Conservation (phyloP, 1,139 yeast genomes). For the Suhomyces ambrosiae region DNA sequence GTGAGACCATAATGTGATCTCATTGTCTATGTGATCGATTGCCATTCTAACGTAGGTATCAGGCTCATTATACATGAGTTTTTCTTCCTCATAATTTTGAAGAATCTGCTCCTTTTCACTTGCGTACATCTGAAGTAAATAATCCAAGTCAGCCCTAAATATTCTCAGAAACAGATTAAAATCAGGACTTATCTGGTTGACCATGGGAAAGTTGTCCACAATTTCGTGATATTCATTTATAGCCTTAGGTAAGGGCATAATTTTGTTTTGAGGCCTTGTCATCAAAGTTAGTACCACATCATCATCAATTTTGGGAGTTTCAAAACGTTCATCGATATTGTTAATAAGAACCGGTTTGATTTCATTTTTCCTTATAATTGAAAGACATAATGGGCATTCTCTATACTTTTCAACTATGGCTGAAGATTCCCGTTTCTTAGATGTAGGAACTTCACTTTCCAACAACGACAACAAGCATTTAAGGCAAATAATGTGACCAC, state of each 20-base stretch:
- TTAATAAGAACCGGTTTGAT: constrained; percentile 71
- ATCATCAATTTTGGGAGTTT: constrained; percentile 61
- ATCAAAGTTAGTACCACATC: constrained; percentile 68
- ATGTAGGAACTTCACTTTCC: constrained; percentile 54
- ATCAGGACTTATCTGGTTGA: constrained; percentile 26
- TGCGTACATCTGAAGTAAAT: constrained; percentile 54
- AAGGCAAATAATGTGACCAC: constrained; percentile 91
- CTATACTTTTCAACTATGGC: constrained; percentile 55
- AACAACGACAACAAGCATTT: constrained; percentile 77
- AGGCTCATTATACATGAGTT: constrained; percentile 58
- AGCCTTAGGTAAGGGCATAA: constrained; percentile 63
- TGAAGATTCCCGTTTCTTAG: constrained; percentile 37
- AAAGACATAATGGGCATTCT: constrained; percentile 87
- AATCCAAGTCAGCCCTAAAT: constrained; percentile 61
- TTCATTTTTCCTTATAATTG: constrained; percentile 58
- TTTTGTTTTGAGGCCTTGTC: constrained; percentile 63
- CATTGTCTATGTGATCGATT: constrained; percentile 51
- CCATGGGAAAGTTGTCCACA: constrained; percentile 36
- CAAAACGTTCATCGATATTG: constrained; percentile 56
- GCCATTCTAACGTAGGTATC: constrained; percentile 63
- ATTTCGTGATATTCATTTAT: constrained; percentile 30
- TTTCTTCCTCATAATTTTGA: constrained; percentile 56
- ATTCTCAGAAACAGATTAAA: constrained; percentile 50
- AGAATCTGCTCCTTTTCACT: constrained; percentile 55
- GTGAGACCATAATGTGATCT: constrained; percentile 40